Percentiles rank a stretch among this genome's conserved stretches.
These are phyloP conservation scores for Larix kaempferi DNA, from an alignment of 75 land plant genomes.

Conservation along the genomic window DNA sequence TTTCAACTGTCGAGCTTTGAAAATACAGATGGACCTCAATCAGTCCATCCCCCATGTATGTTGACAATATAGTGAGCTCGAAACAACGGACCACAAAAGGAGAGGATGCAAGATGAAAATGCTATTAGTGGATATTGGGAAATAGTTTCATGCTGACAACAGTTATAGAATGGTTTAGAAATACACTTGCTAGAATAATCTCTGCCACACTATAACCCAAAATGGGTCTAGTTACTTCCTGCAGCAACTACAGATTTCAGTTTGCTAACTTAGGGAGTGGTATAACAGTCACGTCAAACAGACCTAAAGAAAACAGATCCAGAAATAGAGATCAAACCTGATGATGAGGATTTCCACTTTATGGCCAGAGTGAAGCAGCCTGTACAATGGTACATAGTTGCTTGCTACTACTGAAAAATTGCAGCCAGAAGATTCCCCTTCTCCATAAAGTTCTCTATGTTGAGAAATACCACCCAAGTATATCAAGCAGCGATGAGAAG, in stretches of 20 bases:
- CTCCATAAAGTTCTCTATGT: constrained; percentile 76
- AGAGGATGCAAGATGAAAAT: not conserved
- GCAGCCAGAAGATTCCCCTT: constrained; percentile 53
- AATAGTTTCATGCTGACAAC: not conserved
- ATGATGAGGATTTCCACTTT: constrained; percentile 91
- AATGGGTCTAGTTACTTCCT: not conserved
- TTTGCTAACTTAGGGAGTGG: not conserved
- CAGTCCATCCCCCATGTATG: constrained; percentile 76
- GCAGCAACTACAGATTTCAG: no score
- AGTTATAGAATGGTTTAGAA: no score
- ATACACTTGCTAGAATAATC: not conserved
- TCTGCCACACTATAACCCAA: not conserved
- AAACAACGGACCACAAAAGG: not conserved
- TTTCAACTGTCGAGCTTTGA: constrained; percentile 79
- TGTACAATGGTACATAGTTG: constrained; percentile 80
- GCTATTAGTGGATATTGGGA: not conserved
- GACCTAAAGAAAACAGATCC: not conserved
- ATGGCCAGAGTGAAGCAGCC: constrained; percentile 77
- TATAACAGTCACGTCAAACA: not conserved
- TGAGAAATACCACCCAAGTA: constrained; percentile 95
- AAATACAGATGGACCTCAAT: constrained; percentile 80
- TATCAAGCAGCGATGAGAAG: constrained; percentile 85
- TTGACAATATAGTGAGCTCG: constrained; percentile 87
- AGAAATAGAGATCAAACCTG: constrained; percentile 49
- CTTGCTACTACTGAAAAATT: constrained; percentile 82